Evolutionary conservation across 495 filamentous ascomycete species (phyloP), one percentile per base, ranked within the genome.

Genomic region (Penicillium bialowiezense): DNA sequence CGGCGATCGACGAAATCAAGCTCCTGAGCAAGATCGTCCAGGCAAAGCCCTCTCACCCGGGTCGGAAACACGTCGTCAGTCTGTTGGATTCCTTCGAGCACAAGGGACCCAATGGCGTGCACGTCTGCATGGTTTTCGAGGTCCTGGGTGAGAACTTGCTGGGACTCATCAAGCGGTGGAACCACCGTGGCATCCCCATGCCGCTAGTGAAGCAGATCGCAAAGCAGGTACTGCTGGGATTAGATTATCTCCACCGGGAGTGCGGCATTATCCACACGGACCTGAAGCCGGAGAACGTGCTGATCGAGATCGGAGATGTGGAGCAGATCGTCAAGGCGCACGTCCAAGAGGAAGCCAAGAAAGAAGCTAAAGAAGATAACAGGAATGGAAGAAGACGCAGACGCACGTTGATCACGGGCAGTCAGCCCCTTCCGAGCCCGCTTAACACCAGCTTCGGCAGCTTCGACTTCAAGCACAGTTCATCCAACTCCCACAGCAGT

Each of bases 61-160:
- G 93, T 52, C 85, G 90, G 55, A 86, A 87, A 59, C 91, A 97
- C 62, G 92, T 97, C 43, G 93, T 98, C 55, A 95, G 91, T 65
- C 77, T 98, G 15, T 75, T 97, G 49, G 93, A 98, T 67, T 95
- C 89, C 3, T 98, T 98, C 63, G 95, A 96, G 57, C 93, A 97
- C 70, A 95, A 95, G 69, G 93, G 93, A 5, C 93, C 92, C 12
- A 92, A 98, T 67, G 93, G 93, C 32, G 83, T 89, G 24, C 93
- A 98, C 62, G 91, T 97, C 40, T 98, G 93, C 76, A 98, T 98
- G 92, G 93, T 98, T 5, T 98, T 98, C 57, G 93, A 98, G 67
- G 93, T 98, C 10, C 71, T 98, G 39, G 93, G 93, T 12, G 93
- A 98, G 77, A 98, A 98, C 62, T 65, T 98, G 40, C 69, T 98